These are phyloP conservation scores for Esteya vermicola DNA, from an alignment of 2,329 filamentous ascomycete genomes.

Conservation along the genomic window DNA sequence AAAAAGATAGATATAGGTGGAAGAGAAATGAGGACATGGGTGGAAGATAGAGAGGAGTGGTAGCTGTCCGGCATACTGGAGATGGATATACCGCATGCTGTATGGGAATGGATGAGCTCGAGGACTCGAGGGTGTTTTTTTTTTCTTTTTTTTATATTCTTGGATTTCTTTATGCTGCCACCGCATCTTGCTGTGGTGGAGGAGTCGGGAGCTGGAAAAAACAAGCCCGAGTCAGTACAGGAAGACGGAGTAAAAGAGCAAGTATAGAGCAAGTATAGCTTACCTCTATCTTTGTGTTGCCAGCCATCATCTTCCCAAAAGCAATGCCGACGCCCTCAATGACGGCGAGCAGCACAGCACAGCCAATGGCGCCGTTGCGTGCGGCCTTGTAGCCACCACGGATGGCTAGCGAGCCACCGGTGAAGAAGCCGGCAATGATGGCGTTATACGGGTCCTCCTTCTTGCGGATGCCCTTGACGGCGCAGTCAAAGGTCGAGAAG, in stretches of 20 bases:
- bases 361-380: constrained; percentile 90
- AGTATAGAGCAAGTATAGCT: not conserved
- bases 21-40: not conserved
- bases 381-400: constrained; percentile 85
- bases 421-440: constrained; percentile 95
- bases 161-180: no score
- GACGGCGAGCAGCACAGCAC: constrained; percentile 82
- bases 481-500: constrained; percentile 93
- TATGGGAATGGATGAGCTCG: no score
- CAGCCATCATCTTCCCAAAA: constrained; percentile 87
- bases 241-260: not conserved
- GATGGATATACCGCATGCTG: no score
- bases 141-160: no score
- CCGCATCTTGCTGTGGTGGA: constrained; percentile 6
- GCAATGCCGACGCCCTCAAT: constrained; percentile 97
- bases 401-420: constrained; percentile 79
- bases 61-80: no score
- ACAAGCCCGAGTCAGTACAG: not conserved
- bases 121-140: no score
- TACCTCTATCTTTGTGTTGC: constrained; percentile 71
- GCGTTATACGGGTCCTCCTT: constrained; percentile 99
- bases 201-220: constrained; percentile 2
- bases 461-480: constrained; percentile 82
- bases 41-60: no score
- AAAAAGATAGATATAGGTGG: not conserved